These are phyloP conservation scores for Auricularia sp. DNA, from an alignment of 768 basidiomycete species.

Conservation along the genomic window DNA sequence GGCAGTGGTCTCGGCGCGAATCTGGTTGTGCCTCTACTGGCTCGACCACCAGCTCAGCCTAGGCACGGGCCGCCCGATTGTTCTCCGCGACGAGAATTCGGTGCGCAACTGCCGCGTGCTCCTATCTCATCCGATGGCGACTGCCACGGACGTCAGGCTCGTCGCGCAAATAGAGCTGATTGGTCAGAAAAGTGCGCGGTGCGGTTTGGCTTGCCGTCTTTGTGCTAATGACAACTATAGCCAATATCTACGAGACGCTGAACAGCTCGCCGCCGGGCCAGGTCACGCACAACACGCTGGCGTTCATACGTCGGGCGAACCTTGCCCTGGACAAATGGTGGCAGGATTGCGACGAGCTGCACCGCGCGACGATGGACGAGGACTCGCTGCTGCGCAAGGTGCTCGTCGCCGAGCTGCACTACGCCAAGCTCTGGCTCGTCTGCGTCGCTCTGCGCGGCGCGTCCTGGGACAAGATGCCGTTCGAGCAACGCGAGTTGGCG, in stretches of 20 bases:
- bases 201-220: neutral
- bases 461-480: conserved; percentile 93
- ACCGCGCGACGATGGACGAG: conserved; percentile 73
- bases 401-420: conserved; percentile 79
- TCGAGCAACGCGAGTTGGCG: conserved; percentile 87
- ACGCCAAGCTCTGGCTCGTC: conserved; percentile 90
- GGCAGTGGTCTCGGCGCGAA: conserved; percentile 79
- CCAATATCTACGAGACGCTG: conserved; percentile 88
- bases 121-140: conserved; percentile 76
- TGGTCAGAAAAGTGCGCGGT: conserved; percentile 70
- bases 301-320: conserved; percentile 81
- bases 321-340: conserved; percentile 87
- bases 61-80: conserved; percentile 83
- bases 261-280: conserved; percentile 60
- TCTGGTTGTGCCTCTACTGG: conserved; percentile 94
- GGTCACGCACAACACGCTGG: conserved; percentile 73
- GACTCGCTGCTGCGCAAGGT: conserved; percentile 80
- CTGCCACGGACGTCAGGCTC: conserved; percentile 81
- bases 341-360: conserved; percentile 77
- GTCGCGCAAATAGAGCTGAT: conserved; percentile 85
- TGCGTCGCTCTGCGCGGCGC: conserved; percentile 87
- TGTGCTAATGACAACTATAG: conserved; percentile 28
- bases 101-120: conserved; percentile 77
- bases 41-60: conserved; percentile 96
- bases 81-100: conserved; percentile 80